These are phyloP conservation scores for Scheffersomyces lignosus DNA, from an alignment of 805 yeast species.

Conservation along the genomic window DNA sequence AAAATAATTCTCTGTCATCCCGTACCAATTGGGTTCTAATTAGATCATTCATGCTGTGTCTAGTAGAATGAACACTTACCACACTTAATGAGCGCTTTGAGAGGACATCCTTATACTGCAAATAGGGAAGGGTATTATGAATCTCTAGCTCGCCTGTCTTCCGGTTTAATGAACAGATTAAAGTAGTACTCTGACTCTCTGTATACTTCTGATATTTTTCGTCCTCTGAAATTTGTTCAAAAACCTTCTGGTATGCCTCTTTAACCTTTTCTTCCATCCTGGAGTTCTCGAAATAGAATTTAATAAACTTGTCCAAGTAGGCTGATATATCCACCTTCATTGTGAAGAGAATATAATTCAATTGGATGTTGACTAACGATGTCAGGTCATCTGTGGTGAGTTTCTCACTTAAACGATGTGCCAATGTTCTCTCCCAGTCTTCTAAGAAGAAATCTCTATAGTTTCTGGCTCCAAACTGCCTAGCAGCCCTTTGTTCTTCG, in stretches of 20 bases:
- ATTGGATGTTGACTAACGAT: constrained; percentile 36
- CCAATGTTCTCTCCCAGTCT: constrained; percentile 32
- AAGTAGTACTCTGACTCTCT: constrained; percentile 10
- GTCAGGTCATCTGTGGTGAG: constrained; percentile 21
- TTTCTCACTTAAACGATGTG: constrained; percentile 23
- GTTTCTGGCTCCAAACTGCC: constrained; percentile 2
- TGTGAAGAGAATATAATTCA: constrained; percentile 38
- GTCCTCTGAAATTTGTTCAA: not conserved
- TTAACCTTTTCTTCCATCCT: constrained; percentile 5
- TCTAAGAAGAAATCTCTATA: constrained; percentile 18
- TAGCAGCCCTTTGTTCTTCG: constrained; percentile 6
- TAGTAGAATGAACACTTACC: not conserved
- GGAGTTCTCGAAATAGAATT: constrained; percentile 3
- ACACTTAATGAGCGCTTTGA: not conserved
- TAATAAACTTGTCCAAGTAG: constrained; percentile 20
- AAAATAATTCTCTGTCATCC: not conserved
- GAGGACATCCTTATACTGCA: constrained; percentile 17
- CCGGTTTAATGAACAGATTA: constrained; percentile 37
- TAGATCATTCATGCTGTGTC: not conserved
- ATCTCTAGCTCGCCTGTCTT: constrained; percentile 35
- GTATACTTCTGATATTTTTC: constrained; percentile 7
- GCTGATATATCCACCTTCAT: constrained; percentile 27
- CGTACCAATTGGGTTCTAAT: not conserved
- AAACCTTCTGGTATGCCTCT: constrained; percentile 4
- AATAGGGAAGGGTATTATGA: constrained; percentile 30